These are phyloP conservation scores for Jaenimonas drosophilae DNA, from an alignment of 208 protist genomes.

Conservation along the genomic window DNA sequence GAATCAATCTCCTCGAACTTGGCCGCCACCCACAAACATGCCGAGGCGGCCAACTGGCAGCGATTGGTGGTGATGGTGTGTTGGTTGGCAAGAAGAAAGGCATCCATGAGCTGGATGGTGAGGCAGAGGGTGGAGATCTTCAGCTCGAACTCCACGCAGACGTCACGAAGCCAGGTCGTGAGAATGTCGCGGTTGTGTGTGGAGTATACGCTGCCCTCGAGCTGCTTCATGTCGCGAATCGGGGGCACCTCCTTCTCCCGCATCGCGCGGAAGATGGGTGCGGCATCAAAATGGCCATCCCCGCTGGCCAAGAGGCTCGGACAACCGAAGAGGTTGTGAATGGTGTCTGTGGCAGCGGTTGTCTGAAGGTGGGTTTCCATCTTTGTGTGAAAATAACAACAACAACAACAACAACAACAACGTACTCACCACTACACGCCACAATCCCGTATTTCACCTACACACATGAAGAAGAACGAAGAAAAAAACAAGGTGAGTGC, in stretches of 20 bases:
- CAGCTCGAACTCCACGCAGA: constrained; percentile 62
- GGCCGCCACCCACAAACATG: constrained; percentile 66
- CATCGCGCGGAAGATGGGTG: constrained; percentile 74
- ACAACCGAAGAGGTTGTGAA: too few species aligned
- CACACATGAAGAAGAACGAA: too few species aligned
- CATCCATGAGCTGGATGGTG: constrained; percentile 72
- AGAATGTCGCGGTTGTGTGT: constrained; percentile 80
- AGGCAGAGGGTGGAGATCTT: constrained; percentile 76
- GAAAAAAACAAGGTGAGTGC: too few species aligned
- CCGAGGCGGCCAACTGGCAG: constrained; percentile 73
- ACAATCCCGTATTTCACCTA: too few species aligned
- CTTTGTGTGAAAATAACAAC: too few species aligned
- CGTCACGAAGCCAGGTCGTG: constrained; percentile 72
- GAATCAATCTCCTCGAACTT: constrained; percentile 83
- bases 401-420: too few species aligned
- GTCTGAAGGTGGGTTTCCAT: too few species aligned
- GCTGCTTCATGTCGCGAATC: constrained; percentile 46
- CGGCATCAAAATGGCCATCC: too few species aligned
- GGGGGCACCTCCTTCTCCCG: constrained; percentile 50
- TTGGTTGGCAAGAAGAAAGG: constrained; percentile 47
- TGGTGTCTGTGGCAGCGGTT: too few species aligned
- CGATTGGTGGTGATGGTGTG: constrained; percentile 41
- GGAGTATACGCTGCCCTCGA: constrained; percentile 73
- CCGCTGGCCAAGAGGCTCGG: too few species aligned
- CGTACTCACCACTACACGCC: too few species aligned